Evolutionary conservation across 495 filamentous ascomycete genomes (phyloP).

Genomic region (Hypoxylon intermedium): DNA sequence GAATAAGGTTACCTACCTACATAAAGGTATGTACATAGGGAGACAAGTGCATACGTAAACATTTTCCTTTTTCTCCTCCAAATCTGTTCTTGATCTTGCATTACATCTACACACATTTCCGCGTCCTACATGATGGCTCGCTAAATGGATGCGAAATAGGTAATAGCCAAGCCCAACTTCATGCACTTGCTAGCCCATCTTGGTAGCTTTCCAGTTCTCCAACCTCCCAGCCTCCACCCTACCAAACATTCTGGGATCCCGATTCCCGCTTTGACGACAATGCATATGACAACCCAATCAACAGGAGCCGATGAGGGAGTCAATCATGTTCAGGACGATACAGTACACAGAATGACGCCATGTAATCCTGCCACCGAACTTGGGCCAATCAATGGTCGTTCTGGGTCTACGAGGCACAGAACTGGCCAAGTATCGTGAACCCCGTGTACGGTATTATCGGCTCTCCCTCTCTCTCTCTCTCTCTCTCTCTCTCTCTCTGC

Average conservation of each 20-base stretch:
- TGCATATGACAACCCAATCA: slow-evolving; percentile 33
- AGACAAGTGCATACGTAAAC: too few relatives aligned
- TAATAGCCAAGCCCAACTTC: background rate
- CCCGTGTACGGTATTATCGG: too few relatives aligned
- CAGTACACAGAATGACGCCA: slow-evolving; percentile 29
- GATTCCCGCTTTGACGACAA: slow-evolving; percentile 31
- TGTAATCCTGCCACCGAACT: slow-evolving; percentile 25
- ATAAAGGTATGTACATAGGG: too few relatives aligned
- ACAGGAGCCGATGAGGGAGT: slow-evolving; percentile 9
- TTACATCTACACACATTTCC: background rate
- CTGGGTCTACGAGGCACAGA: slow-evolving; percentile 1
- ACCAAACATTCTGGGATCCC: slow-evolving; percentile 9
- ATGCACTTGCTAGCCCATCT: slow-evolving; percentile 2
- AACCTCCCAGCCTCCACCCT: slow-evolving; percentile 10
- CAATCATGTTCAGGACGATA: slow-evolving; percentile 10
- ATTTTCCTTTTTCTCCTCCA: background rate
- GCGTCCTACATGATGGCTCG: slow-evolving; percentile 12
- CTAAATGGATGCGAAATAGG: slow-evolving; percentile 25
- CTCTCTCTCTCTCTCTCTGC: too few relatives aligned
- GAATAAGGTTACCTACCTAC: too few relatives aligned
- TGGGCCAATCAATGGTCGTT: slow-evolving; percentile 12
- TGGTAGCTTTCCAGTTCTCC: background rate
- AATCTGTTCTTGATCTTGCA: background rate
- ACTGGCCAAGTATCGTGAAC: background rate
- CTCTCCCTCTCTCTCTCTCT: too few relatives aligned